Evolutionary conservation across 768 basidiomycete genomes (phyloP), one percentile per base, ranked within the genome.

Genomic region (Lyophyllum semitale): DNA sequence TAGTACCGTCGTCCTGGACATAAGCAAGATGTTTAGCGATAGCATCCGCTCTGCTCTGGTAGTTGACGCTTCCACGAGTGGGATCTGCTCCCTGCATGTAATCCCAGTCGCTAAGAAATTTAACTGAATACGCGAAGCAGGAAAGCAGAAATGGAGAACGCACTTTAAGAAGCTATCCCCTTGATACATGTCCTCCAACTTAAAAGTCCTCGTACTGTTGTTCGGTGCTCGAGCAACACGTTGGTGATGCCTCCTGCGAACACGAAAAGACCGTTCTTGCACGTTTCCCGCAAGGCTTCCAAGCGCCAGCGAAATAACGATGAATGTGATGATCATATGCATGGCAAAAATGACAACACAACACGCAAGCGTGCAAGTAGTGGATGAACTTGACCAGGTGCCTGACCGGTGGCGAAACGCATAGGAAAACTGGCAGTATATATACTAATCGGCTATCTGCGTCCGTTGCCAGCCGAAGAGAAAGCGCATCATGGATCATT

Each of bases 1-100:
- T 80, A 22, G 82, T 78, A 23, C 79, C 80, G 59, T 84, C 81
- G 22, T 67, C 66, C 55, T 88, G 79, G 22, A 90, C 80, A 62
- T 77, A 87, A 2, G 87, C 84, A 35, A 93, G 79, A 2, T 78
- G 77, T 33, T 81, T 74, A 7, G 68, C 59, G 50, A 70, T 71
- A 1, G 89, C 88, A 23, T 82, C 69, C 1, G 68, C 63, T 61
- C 72, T 66, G 29, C 62, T 70, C 57, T 82, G 73, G 66, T 84
- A 93, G 53, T 83, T 77, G 47, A 93, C 91, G 20, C 70, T 71
- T n/a, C 91, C 91, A 59, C 82, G 70, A 0, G 91, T 92, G 3
- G 91, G 91, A 69, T 93, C 91, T 11, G 69, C 13, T 3, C 60
- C 70, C 12, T 76, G 76, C 71, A 83, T 89, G 73, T 88, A 92